Conservation (phyloP, 192 early-diverging fungal species). For the Kappamyces sp. region DNA sequence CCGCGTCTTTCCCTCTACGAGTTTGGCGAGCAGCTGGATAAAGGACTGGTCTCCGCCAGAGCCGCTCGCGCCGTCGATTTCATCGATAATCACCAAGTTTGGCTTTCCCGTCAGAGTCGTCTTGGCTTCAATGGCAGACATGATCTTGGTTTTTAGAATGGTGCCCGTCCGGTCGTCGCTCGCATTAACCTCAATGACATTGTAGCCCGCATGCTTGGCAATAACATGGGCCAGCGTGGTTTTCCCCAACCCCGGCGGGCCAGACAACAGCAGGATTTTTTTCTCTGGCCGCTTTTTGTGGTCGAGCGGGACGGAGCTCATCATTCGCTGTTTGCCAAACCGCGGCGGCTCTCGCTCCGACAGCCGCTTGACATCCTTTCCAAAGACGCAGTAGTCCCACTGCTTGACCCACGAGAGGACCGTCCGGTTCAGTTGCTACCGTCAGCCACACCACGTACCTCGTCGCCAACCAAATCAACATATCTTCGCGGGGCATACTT, state of each 20-base stretch:
- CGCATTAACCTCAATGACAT: constrained; percentile 89
- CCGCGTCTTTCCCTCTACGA: constrained; percentile 33
- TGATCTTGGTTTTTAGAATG: constrained; percentile 61
- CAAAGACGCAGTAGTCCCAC: constrained; percentile 96
- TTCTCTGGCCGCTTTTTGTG: constrained; percentile 50
- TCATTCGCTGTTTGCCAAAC: neutral
- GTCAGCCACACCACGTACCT: constrained; percentile 39
- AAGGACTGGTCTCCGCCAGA: constrained; percentile 68
- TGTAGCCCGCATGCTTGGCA: constrained; percentile 85
- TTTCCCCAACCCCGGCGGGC: constrained; percentile 92
- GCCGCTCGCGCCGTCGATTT: constrained; percentile 85
- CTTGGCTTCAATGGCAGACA: constrained; percentile 72
- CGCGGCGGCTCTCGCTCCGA: neutral
- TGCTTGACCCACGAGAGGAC: constrained; percentile 91
- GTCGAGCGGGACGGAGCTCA: constrained; percentile 24
- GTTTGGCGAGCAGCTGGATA: constrained; percentile 68
- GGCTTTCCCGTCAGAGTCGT: constrained; percentile 64
- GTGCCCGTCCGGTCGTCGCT: constrained; percentile 89
- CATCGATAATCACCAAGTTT: constrained; percentile 85
- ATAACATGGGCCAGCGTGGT: constrained; percentile 94
- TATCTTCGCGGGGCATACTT: constrained; percentile 79
- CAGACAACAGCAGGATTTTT: constrained; percentile 72
- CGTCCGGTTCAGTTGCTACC: constrained; percentile 70
- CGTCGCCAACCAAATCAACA: constrained; percentile 84
- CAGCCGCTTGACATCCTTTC: constrained; percentile 22